A percentile compares a stretch with the other conserved stretches of the same genome.
These are phyloP conservation scores for Coniella lustricola DNA, from an alignment of 2,329 filamentous ascomycete genomes.

Conservation along the genomic window DNA sequence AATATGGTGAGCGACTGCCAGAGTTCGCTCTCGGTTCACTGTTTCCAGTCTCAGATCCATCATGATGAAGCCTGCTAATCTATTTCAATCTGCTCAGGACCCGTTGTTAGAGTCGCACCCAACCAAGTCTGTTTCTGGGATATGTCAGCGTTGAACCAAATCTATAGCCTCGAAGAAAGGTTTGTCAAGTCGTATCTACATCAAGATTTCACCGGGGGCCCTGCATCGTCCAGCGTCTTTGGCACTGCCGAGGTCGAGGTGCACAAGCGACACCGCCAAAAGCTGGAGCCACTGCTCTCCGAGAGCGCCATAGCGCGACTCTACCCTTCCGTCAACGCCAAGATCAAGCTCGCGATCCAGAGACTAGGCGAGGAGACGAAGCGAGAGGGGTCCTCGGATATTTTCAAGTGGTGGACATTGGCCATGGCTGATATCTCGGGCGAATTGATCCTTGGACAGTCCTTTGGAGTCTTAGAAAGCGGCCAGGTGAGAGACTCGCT, in stretches of 20 bases:
- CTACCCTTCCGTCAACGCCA: conserved; percentile 28
- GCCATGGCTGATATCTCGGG: conserved; percentile 48
- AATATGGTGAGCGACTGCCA: conserved; percentile 16
- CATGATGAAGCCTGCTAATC: not conserved
- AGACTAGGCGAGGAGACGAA: conserved; percentile 38
- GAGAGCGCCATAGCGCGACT: conserved; percentile 27
- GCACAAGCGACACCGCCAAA: conserved; percentile 32
- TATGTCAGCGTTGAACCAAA: conserved; percentile 18
- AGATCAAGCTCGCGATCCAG: conserved; percentile 33
- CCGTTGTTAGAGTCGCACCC: conserved; percentile 23
- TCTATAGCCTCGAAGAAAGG: conserved; percentile 24
- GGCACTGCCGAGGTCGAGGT: conserved; percentile 31
- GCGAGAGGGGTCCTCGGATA: conserved; percentile 30
- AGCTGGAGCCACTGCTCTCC: conserved; percentile 34
- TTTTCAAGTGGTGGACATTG: conserved; percentile 48
- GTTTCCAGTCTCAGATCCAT: not conserved
- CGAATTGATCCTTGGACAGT: conserved; percentile 47
- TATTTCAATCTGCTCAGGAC: conserved; percentile 12
- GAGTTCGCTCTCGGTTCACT: not conserved
- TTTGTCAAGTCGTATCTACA: conserved; percentile 24
- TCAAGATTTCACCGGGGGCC: conserved; percentile 9
- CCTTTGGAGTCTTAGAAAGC: conserved; percentile 43
- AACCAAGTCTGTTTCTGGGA: conserved; percentile 22
- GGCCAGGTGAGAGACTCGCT: conserved; percentile 31
- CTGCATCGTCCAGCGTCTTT: conserved; percentile 29